A percentile compares a stretch with the other conserved stretches of the same genome.
These are phyloP conservation scores for Pulveroboletus ravenelii DNA, from an alignment of 768 basidiomycete genomes.

Conservation along the genomic window DNA sequence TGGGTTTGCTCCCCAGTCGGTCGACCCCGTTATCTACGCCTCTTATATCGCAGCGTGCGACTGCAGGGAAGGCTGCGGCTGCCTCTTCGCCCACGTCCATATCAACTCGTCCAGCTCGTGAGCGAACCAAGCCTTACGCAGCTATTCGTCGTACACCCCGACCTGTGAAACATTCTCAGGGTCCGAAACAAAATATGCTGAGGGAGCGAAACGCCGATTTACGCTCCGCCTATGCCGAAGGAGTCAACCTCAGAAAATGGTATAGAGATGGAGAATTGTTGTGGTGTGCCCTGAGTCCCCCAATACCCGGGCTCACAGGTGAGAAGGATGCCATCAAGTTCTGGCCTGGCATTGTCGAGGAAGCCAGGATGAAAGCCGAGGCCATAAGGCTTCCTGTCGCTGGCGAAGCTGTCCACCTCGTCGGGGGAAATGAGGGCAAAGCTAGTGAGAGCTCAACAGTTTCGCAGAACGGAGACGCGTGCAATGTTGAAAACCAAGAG, in stretches of 20 bases:
- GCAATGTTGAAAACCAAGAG: conserved; percentile 12
- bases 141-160: conserved; percentile 37
- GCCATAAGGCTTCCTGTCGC: conserved; percentile 30
- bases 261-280: conserved; percentile 67
- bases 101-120: conserved; percentile 13
- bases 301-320: conserved; percentile 41
- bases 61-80: conserved; percentile 10
- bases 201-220: conserved; percentile 64
- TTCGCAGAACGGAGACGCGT: conserved; percentile 8
- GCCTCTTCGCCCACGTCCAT: conserved; percentile 17
- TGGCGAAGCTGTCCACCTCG: background rate
- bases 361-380: conserved; percentile 46
- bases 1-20: conserved; percentile 41
- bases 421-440: conserved; percentile 8
- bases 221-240: conserved; percentile 47
- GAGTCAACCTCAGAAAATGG: conserved; percentile 49
- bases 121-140: conserved; percentile 36
- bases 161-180: conserved; percentile 30
- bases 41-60: conserved; percentile 17
- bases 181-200: conserved; percentile 47
- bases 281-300: conserved; percentile 56
- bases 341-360: conserved; percentile 73
- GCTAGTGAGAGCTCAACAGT: background rate
- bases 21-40: conserved; percentile 30
- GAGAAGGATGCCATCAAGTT: conserved; percentile 48